Percentiles rank a stretch among this genome's conserved stretches.
Evolutionary conservation across 306 rosid genomes (phyloP).

Genomic region (Prunus armeniaca): DNA sequence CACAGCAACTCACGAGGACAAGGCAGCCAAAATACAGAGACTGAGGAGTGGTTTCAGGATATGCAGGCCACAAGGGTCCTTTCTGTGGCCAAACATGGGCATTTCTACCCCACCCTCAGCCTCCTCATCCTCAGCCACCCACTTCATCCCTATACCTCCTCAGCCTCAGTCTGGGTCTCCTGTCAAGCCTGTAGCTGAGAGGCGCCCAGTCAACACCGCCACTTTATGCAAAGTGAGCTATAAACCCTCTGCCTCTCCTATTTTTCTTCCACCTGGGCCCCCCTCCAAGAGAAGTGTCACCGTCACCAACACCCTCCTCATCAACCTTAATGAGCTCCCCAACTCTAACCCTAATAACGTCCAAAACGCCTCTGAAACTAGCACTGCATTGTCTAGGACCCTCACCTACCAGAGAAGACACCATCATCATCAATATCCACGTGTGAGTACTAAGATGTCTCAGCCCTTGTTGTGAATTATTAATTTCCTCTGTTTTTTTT

Average conservation of each 20-base stretch:
- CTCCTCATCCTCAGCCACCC: constrained; percentile 46
- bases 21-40: constrained; percentile 62
- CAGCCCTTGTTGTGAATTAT: not conserved
- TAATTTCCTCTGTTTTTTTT: not conserved
- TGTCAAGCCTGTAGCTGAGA: constrained; percentile 72
- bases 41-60: constrained; percentile 82
- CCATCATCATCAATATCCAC: not conserved
- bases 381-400: constrained; percentile 12
- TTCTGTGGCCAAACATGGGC: constrained; percentile 63
- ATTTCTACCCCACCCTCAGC: constrained; percentile 61
- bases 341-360: constrained; percentile 12
- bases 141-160: constrained; percentile 6
- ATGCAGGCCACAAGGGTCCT: constrained; percentile 69
- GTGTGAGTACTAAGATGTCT: not conserved
- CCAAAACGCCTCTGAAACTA: constrained; percentile 13
- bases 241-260: constrained; percentile 18
- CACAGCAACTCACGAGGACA: constrained; percentile 35
- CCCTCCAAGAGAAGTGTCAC: constrained; percentile 9
- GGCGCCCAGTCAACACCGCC: constrained; percentile 49
- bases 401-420: constrained; percentile 29
- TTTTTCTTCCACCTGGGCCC: constrained; percentile 15
- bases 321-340: constrained; percentile 66
- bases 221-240: constrained; percentile 40
- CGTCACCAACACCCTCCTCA: constrained; percentile 16
- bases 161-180: constrained; percentile 40